Percentiles rank a stretch among this genome's conserved stretches.
phyloP scores from a whole-genome alignment of 768 basidiomycete species.

The Galerina sulciceps region DNA sequence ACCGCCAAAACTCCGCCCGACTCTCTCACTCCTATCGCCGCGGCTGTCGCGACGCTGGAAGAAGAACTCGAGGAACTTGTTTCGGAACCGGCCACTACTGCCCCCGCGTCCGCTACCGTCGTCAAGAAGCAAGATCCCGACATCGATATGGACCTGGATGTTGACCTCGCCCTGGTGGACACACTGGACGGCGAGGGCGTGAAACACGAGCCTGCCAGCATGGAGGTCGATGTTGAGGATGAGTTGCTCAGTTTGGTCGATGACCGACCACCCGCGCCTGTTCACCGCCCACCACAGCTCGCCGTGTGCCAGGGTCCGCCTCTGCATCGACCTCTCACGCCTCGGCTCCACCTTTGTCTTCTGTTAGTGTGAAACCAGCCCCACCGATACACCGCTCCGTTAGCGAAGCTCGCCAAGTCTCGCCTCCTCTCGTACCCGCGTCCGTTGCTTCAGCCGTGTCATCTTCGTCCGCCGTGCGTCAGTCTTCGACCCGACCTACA shows the following conservation, averaged over 20 bases:
- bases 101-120: constrained; percentile 18
- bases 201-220: constrained; percentile 25
- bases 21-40: constrained; percentile 21
- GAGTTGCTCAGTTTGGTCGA: constrained; percentile 75
- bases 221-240: constrained; percentile 58
- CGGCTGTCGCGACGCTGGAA: constrained; percentile 42
- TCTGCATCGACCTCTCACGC: constrained; percentile 20
- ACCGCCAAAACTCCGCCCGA: constrained; percentile 17
- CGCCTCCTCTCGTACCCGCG: constrained; percentile 15
- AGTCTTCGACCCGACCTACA: constrained; percentile 25
- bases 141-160: constrained; percentile 45
- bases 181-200: constrained; percentile 32
- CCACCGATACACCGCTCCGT: constrained; percentile 16
- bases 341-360: neutral
- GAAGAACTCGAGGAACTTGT: constrained; percentile 48
- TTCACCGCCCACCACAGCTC: constrained; percentile 10
- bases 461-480: constrained; percentile 17
- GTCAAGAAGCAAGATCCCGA: constrained; percentile 39
- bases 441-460: constrained; percentile 8
- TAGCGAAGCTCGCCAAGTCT: constrained; percentile 17
- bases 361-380: constrained; percentile 8
- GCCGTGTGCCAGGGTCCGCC: constrained; percentile 21
- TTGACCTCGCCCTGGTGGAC: constrained; percentile 49
- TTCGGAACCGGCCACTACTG: constrained; percentile 25
- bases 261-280: constrained; percentile 34